A percentile compares a stretch with the other conserved stretches of the same genome.
phyloP scores from a whole-genome alignment of 1,139 yeast species.

The Suhomyces choctaworum region DNA sequence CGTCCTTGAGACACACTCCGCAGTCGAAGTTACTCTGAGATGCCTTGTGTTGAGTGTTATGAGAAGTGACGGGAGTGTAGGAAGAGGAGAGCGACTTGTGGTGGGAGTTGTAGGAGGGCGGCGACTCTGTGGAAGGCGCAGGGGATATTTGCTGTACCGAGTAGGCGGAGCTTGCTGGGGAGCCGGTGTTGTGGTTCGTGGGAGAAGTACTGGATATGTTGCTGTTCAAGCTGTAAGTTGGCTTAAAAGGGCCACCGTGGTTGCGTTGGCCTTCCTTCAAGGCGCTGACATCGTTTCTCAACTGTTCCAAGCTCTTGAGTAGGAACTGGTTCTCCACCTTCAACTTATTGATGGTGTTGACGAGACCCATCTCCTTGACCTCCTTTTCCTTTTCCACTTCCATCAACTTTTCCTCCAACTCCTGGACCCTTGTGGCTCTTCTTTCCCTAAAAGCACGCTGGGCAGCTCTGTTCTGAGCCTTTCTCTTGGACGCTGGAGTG shows the following conservation, averaged over 20 bases:
- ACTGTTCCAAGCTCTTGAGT: conserved; percentile 37
- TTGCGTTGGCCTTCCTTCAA: conserved; percentile 11
- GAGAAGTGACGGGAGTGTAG: conserved; percentile 23
- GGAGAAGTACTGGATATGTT: conserved; percentile 15
- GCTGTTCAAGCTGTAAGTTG: conserved; percentile 9
- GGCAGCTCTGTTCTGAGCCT: conserved; percentile 94
- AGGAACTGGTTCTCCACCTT: conserved; percentile 43
- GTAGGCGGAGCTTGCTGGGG: conserved; percentile 33
- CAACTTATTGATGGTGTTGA: conserved; percentile 46
- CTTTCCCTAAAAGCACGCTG: conserved; percentile 89
- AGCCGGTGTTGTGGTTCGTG: conserved; percentile 17
- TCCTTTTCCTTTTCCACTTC: conserved; percentile 68
- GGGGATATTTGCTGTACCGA: conserved; percentile 53
- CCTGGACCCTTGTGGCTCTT: conserved; percentile 64
- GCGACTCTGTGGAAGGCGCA: conserved; percentile 55
- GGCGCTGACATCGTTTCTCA: conserved; percentile 24
- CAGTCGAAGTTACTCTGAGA: conserved; percentile 44
- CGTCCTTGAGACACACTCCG: conserved; percentile 68
- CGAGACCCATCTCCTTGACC: conserved; percentile 59
- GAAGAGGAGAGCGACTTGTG: conserved; percentile 2
- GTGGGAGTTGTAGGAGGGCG: conserved; percentile 24
- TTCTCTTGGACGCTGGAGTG: conserved; percentile 73
- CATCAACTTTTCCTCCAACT: conserved; percentile 46
- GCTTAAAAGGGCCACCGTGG: conserved; percentile 3
- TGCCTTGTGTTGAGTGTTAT: conserved; percentile 17